Evolutionary conservation across 1,284 basidiomycete species (phyloP).

Genomic region (Cryptococcus sp.): DNA sequence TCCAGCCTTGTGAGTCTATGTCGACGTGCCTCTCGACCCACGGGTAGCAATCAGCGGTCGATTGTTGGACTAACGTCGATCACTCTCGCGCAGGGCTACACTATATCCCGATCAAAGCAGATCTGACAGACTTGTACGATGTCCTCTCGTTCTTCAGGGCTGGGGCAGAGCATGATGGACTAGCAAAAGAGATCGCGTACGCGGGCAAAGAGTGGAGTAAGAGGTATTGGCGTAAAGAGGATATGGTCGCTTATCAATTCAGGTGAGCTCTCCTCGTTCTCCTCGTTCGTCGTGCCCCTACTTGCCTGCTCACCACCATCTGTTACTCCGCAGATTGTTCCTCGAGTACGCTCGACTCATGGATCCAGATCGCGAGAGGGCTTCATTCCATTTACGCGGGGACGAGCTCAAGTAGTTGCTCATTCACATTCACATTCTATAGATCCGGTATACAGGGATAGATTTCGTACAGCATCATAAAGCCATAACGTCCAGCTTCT

Average conservation of each 20-base stretch:
- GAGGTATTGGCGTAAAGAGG: constrained; percentile 64
- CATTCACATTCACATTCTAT: too few relatives aligned
- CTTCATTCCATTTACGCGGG: constrained; percentile 18
- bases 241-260: constrained; percentile 66
- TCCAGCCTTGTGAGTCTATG: constrained; percentile 32
- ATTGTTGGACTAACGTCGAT: neutral
- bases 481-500: too few relatives aligned
- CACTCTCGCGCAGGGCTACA: constrained; percentile 59
- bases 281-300: neutral
- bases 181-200: constrained; percentile 62
- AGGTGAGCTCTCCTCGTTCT: constrained; percentile 52
- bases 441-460: too few relatives aligned
- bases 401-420: constrained; percentile 8
- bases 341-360: constrained; percentile 36
- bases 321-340: constrained; percentile 22
- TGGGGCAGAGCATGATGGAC: constrained; percentile 58
- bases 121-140: constrained; percentile 63
- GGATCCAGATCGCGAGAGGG: constrained; percentile 29
- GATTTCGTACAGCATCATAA: too few relatives aligned
- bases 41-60: too few relatives aligned
- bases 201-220: constrained; percentile 64
- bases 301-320: constrained; percentile 1
- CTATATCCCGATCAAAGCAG: constrained; percentile 63
- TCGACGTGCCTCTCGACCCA: neutral
- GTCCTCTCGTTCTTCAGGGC: constrained; percentile 63